Evolutionary conservation across 75 land plant species (phyloP).

Genomic region (Larix kaempferi): DNA sequence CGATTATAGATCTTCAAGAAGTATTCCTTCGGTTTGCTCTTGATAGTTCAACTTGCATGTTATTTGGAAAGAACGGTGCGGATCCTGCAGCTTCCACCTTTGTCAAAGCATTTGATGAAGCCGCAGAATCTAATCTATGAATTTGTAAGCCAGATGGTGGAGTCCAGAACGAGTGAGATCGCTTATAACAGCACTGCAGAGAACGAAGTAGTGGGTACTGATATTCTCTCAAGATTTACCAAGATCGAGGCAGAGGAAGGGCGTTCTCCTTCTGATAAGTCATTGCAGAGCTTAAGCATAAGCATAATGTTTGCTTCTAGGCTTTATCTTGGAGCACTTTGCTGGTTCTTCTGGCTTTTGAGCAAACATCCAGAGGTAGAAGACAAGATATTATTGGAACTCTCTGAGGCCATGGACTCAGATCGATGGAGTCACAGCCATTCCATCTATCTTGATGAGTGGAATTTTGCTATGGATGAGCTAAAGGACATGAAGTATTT

Average conservation of each 20-base stretch:
- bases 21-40: slow-evolving; percentile 59
- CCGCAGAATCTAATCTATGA: slow-evolving; percentile 23
- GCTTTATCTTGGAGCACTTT: slow-evolving; percentile 69
- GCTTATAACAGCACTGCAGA: neutral
- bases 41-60: slow-evolving; percentile 73
- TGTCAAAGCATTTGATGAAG: slow-evolving; percentile 70
- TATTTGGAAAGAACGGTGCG: slow-evolving; percentile 67
- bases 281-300: slow-evolving; percentile 57
- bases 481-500: slow-evolving; percentile 1
- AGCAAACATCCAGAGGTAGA: slow-evolving; percentile 52
- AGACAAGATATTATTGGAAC: slow-evolving; percentile 55
- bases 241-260: neutral
- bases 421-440: neutral
- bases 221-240: slow-evolving; percentile 47
- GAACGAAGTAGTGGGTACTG: slow-evolving; percentile 38
- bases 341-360: slow-evolving; percentile 87
- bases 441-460: neutral
- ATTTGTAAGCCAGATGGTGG: slow-evolving; percentile 43
- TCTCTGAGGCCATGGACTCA: neutral
- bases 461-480: neutral
- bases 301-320: slow-evolving; percentile 76
- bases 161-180: slow-evolving; percentile 42
- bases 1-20: slow-evolving; percentile 41
- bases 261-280: neutral
- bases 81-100: slow-evolving; percentile 47